Conservation (phyloP, 352 stramenopile genomes). For the Pythium sp. region DNA sequence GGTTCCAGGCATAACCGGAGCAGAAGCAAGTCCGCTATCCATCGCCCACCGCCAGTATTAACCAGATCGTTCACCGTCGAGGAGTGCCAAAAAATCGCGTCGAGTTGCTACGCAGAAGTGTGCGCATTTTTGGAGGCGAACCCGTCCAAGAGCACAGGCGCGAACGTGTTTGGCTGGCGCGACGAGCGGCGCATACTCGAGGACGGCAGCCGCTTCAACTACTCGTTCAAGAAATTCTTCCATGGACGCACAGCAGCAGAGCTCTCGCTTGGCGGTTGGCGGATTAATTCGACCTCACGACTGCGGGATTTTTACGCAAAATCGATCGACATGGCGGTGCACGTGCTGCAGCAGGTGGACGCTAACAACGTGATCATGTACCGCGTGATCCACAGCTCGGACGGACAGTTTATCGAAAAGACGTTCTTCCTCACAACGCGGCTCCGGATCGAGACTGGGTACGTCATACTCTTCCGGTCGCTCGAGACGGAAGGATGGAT, state of each 20-base stretch:
- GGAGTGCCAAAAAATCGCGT: conserved; percentile 39
- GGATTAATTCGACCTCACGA: conserved; percentile 30
- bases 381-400: conserved; percentile 32
- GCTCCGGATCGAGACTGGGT: conserved; percentile 32
- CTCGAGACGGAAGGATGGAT: conserved; percentile 25
- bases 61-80: conserved; percentile 22
- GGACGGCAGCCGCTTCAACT: conserved; percentile 51
- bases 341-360: conserved; percentile 46
- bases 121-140: conserved; percentile 37
- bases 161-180: conserved; percentile 52
- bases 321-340: conserved; percentile 36
- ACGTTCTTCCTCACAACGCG: conserved; percentile 46
- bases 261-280: conserved; percentile 38
- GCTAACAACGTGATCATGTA: conserved; percentile 61
- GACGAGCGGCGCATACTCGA: conserved; percentile 38
- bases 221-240: conserved; percentile 57
- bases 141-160: conserved; percentile 37
- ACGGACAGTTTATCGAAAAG: conserved; percentile 23
- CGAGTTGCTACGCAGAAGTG: conserved; percentile 37
- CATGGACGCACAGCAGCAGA: conserved; percentile 23
- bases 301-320: conserved; percentile 43
- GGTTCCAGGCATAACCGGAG: background rate
- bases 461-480: conserved; percentile 48
- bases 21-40: background rate
- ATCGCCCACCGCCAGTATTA: background rate